Base-by-base conservation (phyloP, 768 basidiomycete species). In the Boletus pseudo-olivaceus region DNA sequence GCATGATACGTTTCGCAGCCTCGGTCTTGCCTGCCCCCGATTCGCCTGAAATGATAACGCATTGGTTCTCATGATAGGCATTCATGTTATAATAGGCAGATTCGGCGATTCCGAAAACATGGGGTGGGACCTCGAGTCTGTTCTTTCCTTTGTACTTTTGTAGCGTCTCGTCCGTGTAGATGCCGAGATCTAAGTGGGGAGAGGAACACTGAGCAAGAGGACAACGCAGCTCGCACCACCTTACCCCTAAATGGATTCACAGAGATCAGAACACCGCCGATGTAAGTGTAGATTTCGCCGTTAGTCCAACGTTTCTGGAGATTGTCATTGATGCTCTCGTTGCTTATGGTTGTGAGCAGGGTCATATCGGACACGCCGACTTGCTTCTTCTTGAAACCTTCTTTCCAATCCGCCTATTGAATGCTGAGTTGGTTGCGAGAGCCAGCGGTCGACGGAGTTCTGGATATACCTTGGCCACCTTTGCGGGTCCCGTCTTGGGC, bases 331-430 rank as follows among this genome's bases (percentile, higher is more conserved):
- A 99, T 85, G 61, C 85, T 87, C 65, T 98, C 96, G 71, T 99
- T 97, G 71, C 90, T 93, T 78, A 98, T 98, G 47, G 92, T 96
- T 23, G 91, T 90, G 54, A 99, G 76, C 57, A 99, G 76, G 9
- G 97, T 99, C 97, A 99, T 99, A 79, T 99, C 97, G 40, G 92
- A 86, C 54, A 99, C 96, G 51, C 97, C 97, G 57, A 95, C 88
- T 73, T 92, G 88, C 76, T 98, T 98, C 86, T 98, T 99, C 87
- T 97, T 97, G 81, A 99, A 99, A 5, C 95, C 94, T 67, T 98
- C 96, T 73, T 96, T 96, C 96, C 96, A 99, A 70, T 98, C 96
- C 46, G 96, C 96, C 95, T 98, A 59, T 50, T 44, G 40, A 29
- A 39, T 20, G 20, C 7, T 53, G 44, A 52, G 56, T 61, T 47